Conservation (phyloP, 257 asterid genomes). For the Solanum pinnatisectum region DNA sequence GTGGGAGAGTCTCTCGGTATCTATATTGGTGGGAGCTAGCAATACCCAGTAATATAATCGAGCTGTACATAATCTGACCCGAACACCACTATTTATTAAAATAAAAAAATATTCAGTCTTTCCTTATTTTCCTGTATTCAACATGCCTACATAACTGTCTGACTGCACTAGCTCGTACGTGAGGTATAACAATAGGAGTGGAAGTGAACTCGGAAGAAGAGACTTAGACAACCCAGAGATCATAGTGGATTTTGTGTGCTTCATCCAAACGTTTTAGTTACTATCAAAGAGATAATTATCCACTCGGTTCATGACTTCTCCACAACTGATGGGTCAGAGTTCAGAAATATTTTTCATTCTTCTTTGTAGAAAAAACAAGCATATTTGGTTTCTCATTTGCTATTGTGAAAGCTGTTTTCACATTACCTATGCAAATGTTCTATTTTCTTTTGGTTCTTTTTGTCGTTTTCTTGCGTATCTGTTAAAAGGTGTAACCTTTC, state of each 20-base stretch:
- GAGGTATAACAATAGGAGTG: not conserved
- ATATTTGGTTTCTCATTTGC: not conserved
- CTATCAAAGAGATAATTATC: not conserved
- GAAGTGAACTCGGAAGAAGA: not conserved
- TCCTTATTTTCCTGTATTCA: not conserved
- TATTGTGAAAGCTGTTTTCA: not conserved
- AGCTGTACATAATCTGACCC: not conserved
- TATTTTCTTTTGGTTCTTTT: not conserved
- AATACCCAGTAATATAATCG: not conserved
- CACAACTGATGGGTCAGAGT: not conserved
- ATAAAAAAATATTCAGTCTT: not conserved
- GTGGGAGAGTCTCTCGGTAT: not conserved
- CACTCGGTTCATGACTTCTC: not conserved
- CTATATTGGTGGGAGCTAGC: not conserved
- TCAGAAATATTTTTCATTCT: not conserved
- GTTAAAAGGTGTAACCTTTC: not conserved
- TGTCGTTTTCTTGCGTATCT: not conserved
- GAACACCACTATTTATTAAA: not conserved
- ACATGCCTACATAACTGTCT: not conserved
- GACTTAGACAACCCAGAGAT: not conserved
- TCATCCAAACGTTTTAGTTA: not conserved
- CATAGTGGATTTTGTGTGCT: not conserved
- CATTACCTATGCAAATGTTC: not conserved
- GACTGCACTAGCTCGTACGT: not conserved
- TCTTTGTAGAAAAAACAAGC: not conserved